A percentile compares a stretch with the other conserved stretches of the same genome.
phyloP scores from a whole-genome alignment of 129 eudicot genomes.

The Kitagawia praeruptora region DNA sequence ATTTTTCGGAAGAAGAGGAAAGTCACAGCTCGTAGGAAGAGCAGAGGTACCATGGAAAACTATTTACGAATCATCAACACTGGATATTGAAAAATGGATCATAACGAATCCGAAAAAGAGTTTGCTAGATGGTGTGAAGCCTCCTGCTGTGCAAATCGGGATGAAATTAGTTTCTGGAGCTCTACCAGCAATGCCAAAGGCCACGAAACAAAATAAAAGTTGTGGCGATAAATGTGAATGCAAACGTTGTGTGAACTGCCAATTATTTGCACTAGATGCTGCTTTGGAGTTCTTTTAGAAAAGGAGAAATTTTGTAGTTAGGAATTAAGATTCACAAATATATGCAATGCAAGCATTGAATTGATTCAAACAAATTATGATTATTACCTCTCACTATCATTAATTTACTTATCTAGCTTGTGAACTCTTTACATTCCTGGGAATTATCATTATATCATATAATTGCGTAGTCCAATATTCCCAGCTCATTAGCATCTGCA shows the following conservation, averaged over 20 bases:
- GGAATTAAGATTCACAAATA: no score
- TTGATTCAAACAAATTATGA: no score
- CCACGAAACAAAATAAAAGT: constrained; percentile 4
- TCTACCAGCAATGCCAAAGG: background rate
- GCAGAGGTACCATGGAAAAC: constrained; percentile 49
- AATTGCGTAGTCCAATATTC: no score
- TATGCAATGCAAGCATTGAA: no score
- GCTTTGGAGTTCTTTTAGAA: background rate
- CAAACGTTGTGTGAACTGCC: background rate
- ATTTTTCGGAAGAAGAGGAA: constrained; percentile 26
- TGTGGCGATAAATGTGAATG: constrained; percentile 9
- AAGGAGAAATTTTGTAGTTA: no score
- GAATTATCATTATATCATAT: no score
- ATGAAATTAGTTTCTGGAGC: constrained; percentile 31
- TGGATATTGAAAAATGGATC: constrained; percentile 49
- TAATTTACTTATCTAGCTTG: no score
- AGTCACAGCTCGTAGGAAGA: constrained; percentile 48
- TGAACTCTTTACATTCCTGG: no score
- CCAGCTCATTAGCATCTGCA: no score
- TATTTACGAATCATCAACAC: constrained; percentile 33
- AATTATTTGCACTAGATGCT: background rate
- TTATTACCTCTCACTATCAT: no score
- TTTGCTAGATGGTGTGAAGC: constrained; percentile 25
- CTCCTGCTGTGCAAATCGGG: constrained; percentile 34
- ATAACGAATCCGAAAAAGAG: constrained; percentile 24